Percentiles rank a stretch among this genome's conserved stretches.
These are phyloP conservation scores for Solanum dulcamara DNA, from an alignment of 257 asterid species.

Conservation along the genomic window DNA sequence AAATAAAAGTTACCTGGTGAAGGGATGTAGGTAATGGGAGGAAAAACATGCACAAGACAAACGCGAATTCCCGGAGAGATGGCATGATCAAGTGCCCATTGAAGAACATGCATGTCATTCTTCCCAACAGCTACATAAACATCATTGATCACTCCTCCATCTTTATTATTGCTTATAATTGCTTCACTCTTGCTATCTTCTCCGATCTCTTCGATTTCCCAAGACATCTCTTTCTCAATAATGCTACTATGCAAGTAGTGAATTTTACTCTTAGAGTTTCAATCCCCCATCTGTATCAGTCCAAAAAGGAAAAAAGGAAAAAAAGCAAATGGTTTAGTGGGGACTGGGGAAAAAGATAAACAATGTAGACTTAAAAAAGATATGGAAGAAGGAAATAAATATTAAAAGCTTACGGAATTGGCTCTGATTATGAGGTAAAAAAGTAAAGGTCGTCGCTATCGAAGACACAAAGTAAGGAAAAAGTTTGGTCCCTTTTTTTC, in stretches of 20 bases:
- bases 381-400: not conserved
- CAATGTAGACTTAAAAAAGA: not conserved
- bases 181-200: conserved; percentile 42
- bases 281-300: not conserved
- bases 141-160: conserved; percentile 15
- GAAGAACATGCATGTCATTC: conserved; percentile 55
- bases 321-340: not conserved
- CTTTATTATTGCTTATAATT: not conserved
- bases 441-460: not conserved
- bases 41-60: conserved; percentile 56
- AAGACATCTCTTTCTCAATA: conserved; percentile 19
- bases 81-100: conserved; percentile 63
- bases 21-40: conserved; percentile 47
- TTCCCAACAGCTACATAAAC: conserved; percentile 73
- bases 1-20: conserved; percentile 46
- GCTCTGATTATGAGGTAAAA: not conserved
- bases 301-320: not conserved
- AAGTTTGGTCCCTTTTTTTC: not conserved
- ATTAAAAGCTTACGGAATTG: not conserved
- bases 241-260: not conserved
- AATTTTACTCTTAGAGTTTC: not conserved
- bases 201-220: conserved; percentile 62
- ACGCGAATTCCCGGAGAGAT: conserved; percentile 46
- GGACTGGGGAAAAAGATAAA: not conserved
- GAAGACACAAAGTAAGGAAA: not conserved